These are phyloP conservation scores for Ophiostoma perfectum DNA, from an alignment of 2,329 filamentous ascomycete species.

Conservation along the genomic window DNA sequence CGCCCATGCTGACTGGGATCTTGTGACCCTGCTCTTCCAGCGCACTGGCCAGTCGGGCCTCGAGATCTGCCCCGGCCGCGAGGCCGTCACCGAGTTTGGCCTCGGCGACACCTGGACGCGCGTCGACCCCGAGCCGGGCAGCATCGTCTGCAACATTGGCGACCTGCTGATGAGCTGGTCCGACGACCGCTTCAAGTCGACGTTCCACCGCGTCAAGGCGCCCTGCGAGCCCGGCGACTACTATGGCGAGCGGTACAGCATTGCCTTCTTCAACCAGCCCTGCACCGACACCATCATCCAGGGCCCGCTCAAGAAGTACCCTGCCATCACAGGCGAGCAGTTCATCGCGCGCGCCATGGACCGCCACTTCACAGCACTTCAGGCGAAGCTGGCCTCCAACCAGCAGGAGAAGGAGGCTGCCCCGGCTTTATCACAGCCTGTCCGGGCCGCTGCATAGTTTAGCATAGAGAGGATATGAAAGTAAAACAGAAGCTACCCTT, in stretches of 20 bases:
- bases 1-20: constrained; percentile 56
- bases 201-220: constrained; percentile 59
- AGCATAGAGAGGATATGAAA: too few relatives aligned
- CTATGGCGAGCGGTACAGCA: constrained; percentile 57
- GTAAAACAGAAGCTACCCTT: too few relatives aligned
- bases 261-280: constrained; percentile 57
- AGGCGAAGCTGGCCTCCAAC: constrained; percentile 24
- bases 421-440: background rate
- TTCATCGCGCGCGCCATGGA: constrained; percentile 42
- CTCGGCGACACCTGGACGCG: constrained; percentile 58
- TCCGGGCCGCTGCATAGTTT: constrained; percentile 14
- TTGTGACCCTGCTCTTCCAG: constrained; percentile 59
- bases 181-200: constrained; percentile 62
- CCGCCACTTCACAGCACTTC: constrained; percentile 28
- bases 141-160: constrained; percentile 61
- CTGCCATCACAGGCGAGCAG: constrained; percentile 53
- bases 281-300: constrained; percentile 54
- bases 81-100: constrained; percentile 54
- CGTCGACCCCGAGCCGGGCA: constrained; percentile 48
- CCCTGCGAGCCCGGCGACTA: constrained; percentile 49
- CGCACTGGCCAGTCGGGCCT: constrained; percentile 54
- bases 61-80: constrained; percentile 60
- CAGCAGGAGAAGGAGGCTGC: background rate
- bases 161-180: constrained; percentile 63
- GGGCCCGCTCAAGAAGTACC: constrained; percentile 58